Evolutionary conservation across 2,329 filamentous ascomycete species (phyloP), one percentile per base, ranked within the genome.

Genomic region (Aspergillus unguis): DNA sequence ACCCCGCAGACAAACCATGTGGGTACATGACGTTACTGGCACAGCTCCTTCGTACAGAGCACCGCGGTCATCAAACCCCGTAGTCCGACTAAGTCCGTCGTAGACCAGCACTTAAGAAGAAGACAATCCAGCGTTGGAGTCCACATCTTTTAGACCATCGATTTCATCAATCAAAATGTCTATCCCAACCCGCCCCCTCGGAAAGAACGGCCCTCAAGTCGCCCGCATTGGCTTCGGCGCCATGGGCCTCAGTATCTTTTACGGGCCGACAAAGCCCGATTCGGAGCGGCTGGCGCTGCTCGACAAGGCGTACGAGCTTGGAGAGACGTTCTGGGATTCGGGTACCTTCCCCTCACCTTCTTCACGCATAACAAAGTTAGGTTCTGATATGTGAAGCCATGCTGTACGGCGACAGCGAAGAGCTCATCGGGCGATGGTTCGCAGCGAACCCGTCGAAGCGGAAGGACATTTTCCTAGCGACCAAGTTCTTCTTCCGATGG

Each of bases 391-490:
- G 17, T 17, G 17, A 17, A 17, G 62, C 64, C 40, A 60, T 68
- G 33, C 58, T 74, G 7, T 80, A 81, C 47, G 71, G 66, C 6
- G 75, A 78, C 47, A 74, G 63, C 49, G 79, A 82, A 59, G 72
- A 75, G 3, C 58, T 80, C 0, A 35, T 81, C 3, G 76, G 76
- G 0, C 72, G 72, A 58, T 81, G 78, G 76, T 76, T 81, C 59
- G 66, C 71, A 0, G 45, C 35, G 44, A 65, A 69, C 17, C 75
- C 71, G 2, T 72, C 68, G 5, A 75, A 75, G 44, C 69, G 76
- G 0, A 58, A 76, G 23, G 63, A 80, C 42, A 76, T 82, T 55
- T 80, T 82, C 60, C 67, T 83, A 1, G 76, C 76, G 1, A 79
- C 77, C 9, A 82, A 82, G 54, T 81, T 80, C 54, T 78, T 68